phyloP scores from a whole-genome alignment of 2,329 filamentous ascomycete genomes.

The Fusarium phyllophilum region DNA sequence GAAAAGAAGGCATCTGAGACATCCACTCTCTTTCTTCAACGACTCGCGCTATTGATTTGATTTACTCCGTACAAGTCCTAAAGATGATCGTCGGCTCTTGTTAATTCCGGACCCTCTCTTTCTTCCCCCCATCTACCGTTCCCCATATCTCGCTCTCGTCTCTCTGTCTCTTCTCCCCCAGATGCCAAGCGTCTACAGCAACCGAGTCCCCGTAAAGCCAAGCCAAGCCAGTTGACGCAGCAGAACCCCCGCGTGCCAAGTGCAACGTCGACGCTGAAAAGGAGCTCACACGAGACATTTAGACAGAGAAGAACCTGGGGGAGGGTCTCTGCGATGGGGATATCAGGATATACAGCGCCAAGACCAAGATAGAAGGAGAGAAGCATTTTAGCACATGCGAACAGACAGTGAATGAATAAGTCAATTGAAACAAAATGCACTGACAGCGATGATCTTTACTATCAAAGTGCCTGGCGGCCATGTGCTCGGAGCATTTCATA shows the following conservation, averaged over 20 bases:
- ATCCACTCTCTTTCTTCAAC: not conserved
- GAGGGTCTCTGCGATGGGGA: conserved; percentile 20
- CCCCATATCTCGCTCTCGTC: not conserved
- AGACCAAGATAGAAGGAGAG: conserved; percentile 8
- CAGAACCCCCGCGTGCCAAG: conserved; percentile 32
- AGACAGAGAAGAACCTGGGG: conserved; percentile 7
- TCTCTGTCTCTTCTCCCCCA: not conserved
- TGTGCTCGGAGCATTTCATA: conserved; percentile 12
- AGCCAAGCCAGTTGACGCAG: not conserved
- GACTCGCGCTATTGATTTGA: not conserved
- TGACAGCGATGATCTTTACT: conserved; percentile 20
- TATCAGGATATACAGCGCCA: conserved; percentile 15
- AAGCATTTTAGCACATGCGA: not conserved
- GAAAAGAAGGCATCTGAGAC: not conserved
- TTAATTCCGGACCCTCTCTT: conserved; percentile 22
- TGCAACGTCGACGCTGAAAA: conserved; percentile 4
- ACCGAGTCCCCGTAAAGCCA: not conserved
- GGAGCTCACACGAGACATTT: not conserved
- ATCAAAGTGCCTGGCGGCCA: conserved; percentile 2
- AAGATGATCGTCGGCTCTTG: not conserved
- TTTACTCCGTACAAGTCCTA: not conserved
- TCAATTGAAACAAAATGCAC: conserved; percentile 8
- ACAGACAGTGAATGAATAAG: not conserved
- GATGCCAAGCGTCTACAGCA: conserved; percentile 18
- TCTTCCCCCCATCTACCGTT: conserved; percentile 10